Evolutionary conservation across 2,329 filamentous ascomycete genomes (phyloP), one percentile per base, ranked within the genome.

Genomic region (Orbilia oligospora): DNA sequence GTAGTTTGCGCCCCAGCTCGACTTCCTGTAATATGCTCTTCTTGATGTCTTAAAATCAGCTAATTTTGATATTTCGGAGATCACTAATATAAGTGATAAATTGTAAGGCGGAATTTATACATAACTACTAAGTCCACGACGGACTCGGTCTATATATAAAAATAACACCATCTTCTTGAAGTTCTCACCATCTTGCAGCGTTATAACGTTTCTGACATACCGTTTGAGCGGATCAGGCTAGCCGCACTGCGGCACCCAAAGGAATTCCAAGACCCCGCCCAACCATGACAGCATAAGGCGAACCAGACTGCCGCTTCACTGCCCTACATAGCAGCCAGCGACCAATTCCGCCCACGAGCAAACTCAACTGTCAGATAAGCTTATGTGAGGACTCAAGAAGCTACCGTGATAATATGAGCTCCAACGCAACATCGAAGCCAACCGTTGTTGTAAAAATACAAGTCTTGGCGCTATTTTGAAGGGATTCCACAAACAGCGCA

Each of bases 401-500:
- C 22, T 10, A 44, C 8, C 20, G 18, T 41, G n/a, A 61, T 24
- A 9, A 44, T 24, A 44, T 44, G 12, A 44, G 36, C 56, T 18
- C 48, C 48, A 65, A 65, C 61, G 44, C 48, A 66, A 53, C 33
- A 27, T 38, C 63, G 24, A 49, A 24, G 61, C 8, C 30, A 27
- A 18, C 48, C 36, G 24, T 46, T 55, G 64, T 68, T 68, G 64
- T 14, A 68, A 46, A 30, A 51, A 18, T n/a, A 3, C 51, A 55
- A n/a, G 49, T 22, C 64, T 68, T 68, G 64, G 64, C 64, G 20
- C 64, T 46, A 18, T 67, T 67, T 30, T 66, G 44, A 8, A 36
- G 33, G 61, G 56, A 24, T 64, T 64, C 38, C 38, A 4, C 38
- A 41, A 41, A 12, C 58, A 27, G 44, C 6, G n/a, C n/a, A n/a